These are phyloP conservation scores for Suillus cothurnatus DNA, from an alignment of 768 basidiomycete species.

Conservation along the genomic window DNA sequence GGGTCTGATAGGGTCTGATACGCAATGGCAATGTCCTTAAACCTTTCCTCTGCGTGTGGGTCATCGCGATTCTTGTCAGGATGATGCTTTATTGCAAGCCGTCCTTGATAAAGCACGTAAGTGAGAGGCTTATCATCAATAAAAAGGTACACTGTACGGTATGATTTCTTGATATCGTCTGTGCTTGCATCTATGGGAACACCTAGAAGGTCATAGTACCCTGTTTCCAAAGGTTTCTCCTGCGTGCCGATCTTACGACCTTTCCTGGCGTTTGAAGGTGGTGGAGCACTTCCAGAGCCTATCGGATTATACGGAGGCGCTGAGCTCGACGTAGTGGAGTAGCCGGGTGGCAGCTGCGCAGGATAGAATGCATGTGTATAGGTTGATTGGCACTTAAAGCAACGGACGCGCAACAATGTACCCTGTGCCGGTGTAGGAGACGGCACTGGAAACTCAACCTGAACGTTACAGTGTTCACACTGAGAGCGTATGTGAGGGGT, in stretches of 20 bases:
- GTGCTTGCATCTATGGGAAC: constrained; percentile 72
- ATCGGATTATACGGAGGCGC: constrained; percentile 4
- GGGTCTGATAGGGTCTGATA: constrained; percentile 86
- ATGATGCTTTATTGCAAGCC: constrained; percentile 87
- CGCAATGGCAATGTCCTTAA: constrained; percentile 89
- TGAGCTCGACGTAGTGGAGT: constrained; percentile 15
- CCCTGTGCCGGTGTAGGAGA: constrained; percentile 55
- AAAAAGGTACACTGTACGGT: constrained; percentile 55
- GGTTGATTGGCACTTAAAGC: constrained; percentile 64
- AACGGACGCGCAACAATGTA: constrained; percentile 65
- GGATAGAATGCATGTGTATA: constrained; percentile 71
- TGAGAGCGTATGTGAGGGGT: constrained; percentile 65
- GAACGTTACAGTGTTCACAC: constrained; percentile 56
- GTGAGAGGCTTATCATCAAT: neutral
- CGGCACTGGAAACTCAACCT: constrained; percentile 72
- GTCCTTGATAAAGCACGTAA: constrained; percentile 44
- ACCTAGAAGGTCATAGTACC: constrained; percentile 88
- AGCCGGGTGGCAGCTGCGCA: constrained; percentile 48
- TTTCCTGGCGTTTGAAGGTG: constrained; percentile 36
- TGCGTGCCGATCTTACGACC: constrained; percentile 87
- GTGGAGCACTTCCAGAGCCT: constrained; percentile 23
- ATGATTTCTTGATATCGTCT: constrained; percentile 91
- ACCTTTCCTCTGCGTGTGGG: constrained; percentile 82
- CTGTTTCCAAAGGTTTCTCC: constrained; percentile 84
- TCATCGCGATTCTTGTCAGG: constrained; percentile 93